phyloP scores from a whole-genome alignment of 148 eudicot genomes.

The Rhododendron williamsianum region DNA sequence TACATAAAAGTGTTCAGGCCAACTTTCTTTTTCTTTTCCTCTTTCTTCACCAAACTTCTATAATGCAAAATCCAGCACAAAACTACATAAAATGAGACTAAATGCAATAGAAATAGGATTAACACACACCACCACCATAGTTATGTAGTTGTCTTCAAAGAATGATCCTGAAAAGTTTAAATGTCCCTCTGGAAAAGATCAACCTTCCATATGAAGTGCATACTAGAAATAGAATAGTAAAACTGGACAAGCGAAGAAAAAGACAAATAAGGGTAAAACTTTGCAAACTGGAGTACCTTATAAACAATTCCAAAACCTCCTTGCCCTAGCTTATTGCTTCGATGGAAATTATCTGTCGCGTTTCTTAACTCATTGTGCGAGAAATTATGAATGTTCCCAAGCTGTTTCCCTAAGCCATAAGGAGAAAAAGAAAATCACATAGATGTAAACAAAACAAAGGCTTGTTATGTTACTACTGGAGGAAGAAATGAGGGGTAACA shows the following conservation, averaged over 20 bases:
- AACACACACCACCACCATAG: not conserved
- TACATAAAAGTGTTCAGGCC: not conserved
- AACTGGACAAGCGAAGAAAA: not conserved
- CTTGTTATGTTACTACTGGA: not conserved
- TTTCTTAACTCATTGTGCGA: slow-evolving; percentile 53
- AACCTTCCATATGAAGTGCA: not conserved
- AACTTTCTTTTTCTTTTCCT: not conserved
- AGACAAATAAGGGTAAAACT: not conserved
- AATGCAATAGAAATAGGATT: not conserved
- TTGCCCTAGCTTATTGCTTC: slow-evolving; percentile 62
- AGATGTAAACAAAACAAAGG: not conserved
- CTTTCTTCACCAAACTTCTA: not conserved
- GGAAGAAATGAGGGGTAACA: not conserved
- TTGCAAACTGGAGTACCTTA: slow-evolving; percentile 44
- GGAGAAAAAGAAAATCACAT: slow-evolving; percentile 5
- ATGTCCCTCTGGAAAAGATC: not conserved
- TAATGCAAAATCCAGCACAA: not conserved
- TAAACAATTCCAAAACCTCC: slow-evolving; percentile 92
- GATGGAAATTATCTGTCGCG: slow-evolving; percentile 59
- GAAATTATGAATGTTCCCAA: slow-evolving; percentile 49
- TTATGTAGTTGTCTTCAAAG: not conserved
- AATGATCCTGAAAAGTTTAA: not conserved
- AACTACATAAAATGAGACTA: not conserved
- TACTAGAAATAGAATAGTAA: not conserved
- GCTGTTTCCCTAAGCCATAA: slow-evolving; percentile 37